Evolutionary conservation across 345 rosid species (phyloP), one percentile per base, ranked within the genome.

Genomic region (Eucalyptus marginata): DNA sequence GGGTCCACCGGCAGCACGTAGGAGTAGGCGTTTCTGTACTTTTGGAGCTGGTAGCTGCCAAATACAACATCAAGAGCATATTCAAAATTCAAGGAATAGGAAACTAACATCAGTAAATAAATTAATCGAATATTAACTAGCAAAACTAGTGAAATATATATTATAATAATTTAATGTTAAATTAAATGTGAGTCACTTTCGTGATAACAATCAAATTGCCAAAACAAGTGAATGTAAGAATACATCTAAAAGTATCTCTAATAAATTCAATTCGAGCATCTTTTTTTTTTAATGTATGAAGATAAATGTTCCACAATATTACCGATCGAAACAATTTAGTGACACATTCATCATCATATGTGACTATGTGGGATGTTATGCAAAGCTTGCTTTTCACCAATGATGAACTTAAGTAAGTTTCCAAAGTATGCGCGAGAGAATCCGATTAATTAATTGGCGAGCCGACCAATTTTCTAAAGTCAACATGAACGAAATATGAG

Each of bases 41-140:
- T 98, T 87, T 98, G 99, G 64, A 98, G 98, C 96, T 98, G 99
- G 88, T 97, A 96, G 91, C 99, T 98, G 96, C 95, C 93, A 29
- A 15, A 51, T 50, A 52, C 25, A 86, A 50, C 47, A 20, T 11
- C 47, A 36, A 20, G 83, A 40, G 27, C 83, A 22, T 40, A 20
- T 2, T 20, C 47, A 76, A 76, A 20, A 20, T 11, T 20, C 13
- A 20, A 20, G 81, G 47, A 76, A 5, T 40, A 11, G 5, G 27
- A 40, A 76, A 76, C 18, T 14, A 64, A 64, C 16, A 64, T 64
- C 20, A n/a, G 76, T 64, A 64, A 64, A 64, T 64, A n/a, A 64
- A n/a, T 18, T 2, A 14, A n/a, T 7, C 76, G 6, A 8, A n/a
- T 15, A 15, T 64, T n/a, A 64, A n/a, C 76, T 64, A 14, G 40